Evolutionary conservation across 2,329 filamentous ascomycete species (phyloP), one percentile per base, ranked within the genome.

Genomic region (Cladosporium velox): DNA sequence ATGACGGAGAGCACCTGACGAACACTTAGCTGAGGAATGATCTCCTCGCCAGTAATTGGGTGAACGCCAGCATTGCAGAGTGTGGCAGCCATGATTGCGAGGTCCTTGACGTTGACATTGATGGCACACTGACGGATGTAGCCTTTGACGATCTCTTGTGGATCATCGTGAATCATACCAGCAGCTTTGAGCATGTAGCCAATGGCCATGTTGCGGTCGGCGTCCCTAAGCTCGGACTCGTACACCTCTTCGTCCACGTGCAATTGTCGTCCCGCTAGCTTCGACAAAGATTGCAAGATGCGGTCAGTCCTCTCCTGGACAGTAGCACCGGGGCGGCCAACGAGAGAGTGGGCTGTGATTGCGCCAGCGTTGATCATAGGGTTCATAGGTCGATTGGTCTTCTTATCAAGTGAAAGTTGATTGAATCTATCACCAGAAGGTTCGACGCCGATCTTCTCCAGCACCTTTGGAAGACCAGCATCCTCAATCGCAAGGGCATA

Each of bases 141-240:
- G 14, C 78, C 78, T 57, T 67, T 74, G 4, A 80, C 78, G 3
- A 73, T 76, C 52, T 79, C 77, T 11, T 68, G 74, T 0, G 76
- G 73, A 61, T 79, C 76, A 55, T 77, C 73, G 1, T 70, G 66
- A 44, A 80, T 77, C 68, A 80, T 77, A 1, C 77, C 78, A 1
- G 78, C 78, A 1, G 78, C 77, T 59, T 79, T 80, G 67, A 80
- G 77, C 78, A 80, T 80, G 64, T 78, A 78, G 2, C 76, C 78
- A 0, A 80, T 67, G 14, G 68, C 70, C 69, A 72, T 72, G 64
- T 72, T 72, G 12, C 70, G 67, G 58, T 72, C 67, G 0, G 75
- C 77, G 44, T 76, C 74, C 26, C 70, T 73, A 18, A 79, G 68
- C 66, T 80, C 78, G 4, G 78, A 77, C 24, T 79, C 70, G 66